Conservation (phyloP, 2,329 filamentous ascomycete genomes). For the Stachybotrys elegans region DNA sequence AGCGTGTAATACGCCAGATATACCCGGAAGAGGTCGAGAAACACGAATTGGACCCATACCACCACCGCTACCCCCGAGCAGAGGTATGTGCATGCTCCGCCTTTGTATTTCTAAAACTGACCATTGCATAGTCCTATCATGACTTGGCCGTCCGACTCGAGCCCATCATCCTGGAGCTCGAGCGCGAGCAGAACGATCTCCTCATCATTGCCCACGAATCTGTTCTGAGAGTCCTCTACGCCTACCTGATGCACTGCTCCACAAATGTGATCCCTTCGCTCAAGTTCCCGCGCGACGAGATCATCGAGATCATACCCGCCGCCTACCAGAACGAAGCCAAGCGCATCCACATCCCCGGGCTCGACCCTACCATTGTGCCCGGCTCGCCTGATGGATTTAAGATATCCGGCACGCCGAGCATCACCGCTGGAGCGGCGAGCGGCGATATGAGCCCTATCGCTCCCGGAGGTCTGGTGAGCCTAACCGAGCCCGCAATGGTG, state of each 20-base stretch:
- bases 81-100: conserved; percentile 54
- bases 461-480: conserved; percentile 40
- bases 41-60: conserved; percentile 92
- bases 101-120: neutral
- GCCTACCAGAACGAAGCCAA: conserved; percentile 96
- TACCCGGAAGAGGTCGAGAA: conserved; percentile 91
- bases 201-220: conserved; percentile 97
- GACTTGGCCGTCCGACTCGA: conserved; percentile 96
- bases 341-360: conserved; percentile 75
- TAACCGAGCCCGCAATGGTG: conserved; percentile 28
- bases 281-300: conserved; percentile 91
- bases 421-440: conserved; percentile 18
- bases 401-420: conserved; percentile 46
- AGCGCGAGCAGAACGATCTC: conserved; percentile 95
- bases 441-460: conserved; percentile 40
- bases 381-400: conserved; percentile 76
- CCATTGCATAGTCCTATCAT: conserved; percentile 73
- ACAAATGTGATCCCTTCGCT: conserved; percentile 90
- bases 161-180: conserved; percentile 94
- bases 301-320: conserved; percentile 97
- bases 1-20: conserved; percentile 70
- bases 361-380: conserved; percentile 64
- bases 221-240: conserved; percentile 93
- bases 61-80: conserved; percentile 90
- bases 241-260: conserved; percentile 97